Evolutionary conservation across 106 monocot species (phyloP), one percentile per base, ranked within the genome.

Genomic region (Hemerocallis citrina): DNA sequence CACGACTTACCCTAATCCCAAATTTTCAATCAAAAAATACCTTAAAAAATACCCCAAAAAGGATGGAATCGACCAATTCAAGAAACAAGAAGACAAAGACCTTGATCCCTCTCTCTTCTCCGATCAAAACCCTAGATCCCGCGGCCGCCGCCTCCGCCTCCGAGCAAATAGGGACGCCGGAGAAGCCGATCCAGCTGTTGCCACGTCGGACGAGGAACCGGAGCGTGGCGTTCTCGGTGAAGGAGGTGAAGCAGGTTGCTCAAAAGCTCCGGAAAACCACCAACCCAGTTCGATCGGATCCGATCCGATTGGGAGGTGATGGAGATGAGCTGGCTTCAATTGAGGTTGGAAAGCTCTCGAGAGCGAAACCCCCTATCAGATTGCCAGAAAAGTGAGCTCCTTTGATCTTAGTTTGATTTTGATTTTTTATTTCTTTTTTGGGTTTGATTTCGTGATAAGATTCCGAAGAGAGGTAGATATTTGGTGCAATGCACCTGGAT

Each of bases 211-310:
- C n/a, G n/a, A n/a, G n/a, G n/a, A n/a, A n/a, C n/a, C n/a, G n/a
- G n/a, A 64, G 64, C 40, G 17, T 89, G 6, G 75, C 66, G 4
- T 74, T 78, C 55, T 89, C 89, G 0, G 50, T 89, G 34, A 85
- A 57, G 63, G 79, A 74, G 67, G 81, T 82, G 32, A 70, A 63
- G 50, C 68, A 39, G 41, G 68, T 72, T 13, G 69, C 85, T 29
- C 24, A 77, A 19, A 52, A 70, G 11, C 40, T 67, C 8, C 77
- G 39, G 49, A 43, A 37, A 47, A 5, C 48, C 10, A 16, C 29
- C 27, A 43, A 34, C n/a, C n/a, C n/a, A n/a, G n/a, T n/a, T n/a
- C n/a, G n/a, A n/a, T n/a, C n/a, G n/a, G 12, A 13, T 27, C 28
- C 11, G 54, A 7, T 24, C 54, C 2, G 23, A 29, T 1, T 6